These are phyloP conservation scores for Gaultheria prostrata DNA, from an alignment of 148 eudicot genomes.

Conservation along the genomic window DNA sequence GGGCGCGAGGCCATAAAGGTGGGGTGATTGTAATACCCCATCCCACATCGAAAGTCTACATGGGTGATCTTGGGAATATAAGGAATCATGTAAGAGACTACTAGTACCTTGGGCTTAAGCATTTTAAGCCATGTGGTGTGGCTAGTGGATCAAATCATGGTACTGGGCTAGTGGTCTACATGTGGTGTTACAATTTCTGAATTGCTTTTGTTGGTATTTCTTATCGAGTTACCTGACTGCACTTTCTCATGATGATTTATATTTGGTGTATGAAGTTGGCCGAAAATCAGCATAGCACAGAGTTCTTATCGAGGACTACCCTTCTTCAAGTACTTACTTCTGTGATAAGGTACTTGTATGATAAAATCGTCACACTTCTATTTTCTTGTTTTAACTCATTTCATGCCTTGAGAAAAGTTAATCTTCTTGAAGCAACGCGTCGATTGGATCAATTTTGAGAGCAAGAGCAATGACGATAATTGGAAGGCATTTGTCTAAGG, in stretches of 20 bases:
- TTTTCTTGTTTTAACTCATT: background rate
- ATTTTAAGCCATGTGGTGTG: too few species aligned
- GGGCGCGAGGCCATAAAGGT: too few species aligned
- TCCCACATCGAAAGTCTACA: too few species aligned
- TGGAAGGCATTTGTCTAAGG: slow-evolving; percentile 87
- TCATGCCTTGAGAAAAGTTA: slow-evolving; percentile 6
- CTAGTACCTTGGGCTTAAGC: too few species aligned
- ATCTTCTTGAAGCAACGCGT: slow-evolving; percentile 42
- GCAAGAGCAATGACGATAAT: slow-evolving; percentile 83
- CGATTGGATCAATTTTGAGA: slow-evolving; percentile 64
- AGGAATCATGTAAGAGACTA: too few species aligned
- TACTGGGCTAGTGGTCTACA: too few species aligned
- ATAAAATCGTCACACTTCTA: background rate
- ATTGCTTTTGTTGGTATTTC: background rate
- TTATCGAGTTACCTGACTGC: background rate
- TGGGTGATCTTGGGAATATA: too few species aligned
- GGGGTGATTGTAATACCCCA: too few species aligned
- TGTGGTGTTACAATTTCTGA: background rate
- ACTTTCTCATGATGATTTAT: slow-evolving; percentile 12
- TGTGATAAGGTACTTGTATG: slow-evolving; percentile 56
- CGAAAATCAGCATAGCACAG: slow-evolving; percentile 68
- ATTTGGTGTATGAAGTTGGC: slow-evolving; percentile 52
- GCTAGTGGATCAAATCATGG: too few species aligned
- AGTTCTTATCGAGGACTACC: too few species aligned
- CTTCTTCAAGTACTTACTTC: slow-evolving; percentile 66